Evolutionary conservation across 768 basidiomycete genomes (phyloP).

Genomic region (Lactarius pseudohatsudake): DNA sequence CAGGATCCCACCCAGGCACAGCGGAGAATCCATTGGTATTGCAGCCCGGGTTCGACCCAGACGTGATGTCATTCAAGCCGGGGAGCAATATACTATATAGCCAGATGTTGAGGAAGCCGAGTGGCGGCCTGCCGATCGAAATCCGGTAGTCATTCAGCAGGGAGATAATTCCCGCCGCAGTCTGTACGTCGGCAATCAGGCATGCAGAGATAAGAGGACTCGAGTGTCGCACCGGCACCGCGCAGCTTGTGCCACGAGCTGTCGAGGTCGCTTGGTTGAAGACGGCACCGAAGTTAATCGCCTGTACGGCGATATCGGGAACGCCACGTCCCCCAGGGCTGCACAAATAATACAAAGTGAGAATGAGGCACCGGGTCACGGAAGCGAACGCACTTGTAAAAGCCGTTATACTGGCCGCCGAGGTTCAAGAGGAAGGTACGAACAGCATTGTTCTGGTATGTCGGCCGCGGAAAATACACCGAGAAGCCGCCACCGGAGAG

Average conservation of each 20-base stretch:
- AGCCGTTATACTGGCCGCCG: neutral
- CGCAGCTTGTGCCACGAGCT: neutral
- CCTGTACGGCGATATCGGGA: neutral
- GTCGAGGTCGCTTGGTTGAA: neutral
- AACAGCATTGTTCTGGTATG: too few relatives aligned
- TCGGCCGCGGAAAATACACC: too few relatives aligned
- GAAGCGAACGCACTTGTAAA: neutral
- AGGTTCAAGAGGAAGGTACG: neutral
- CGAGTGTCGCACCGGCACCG: neutral
- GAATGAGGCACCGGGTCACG: neutral
- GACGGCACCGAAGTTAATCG: accelerated
- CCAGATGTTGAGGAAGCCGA: neutral
- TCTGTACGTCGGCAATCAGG: neutral
- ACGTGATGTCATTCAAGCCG: neutral
- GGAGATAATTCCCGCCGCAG: neutral
- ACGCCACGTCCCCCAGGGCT: neutral
- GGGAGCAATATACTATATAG: neutral
- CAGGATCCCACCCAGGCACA: neutral
- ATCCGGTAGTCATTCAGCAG: neutral
- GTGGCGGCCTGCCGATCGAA: neutral
- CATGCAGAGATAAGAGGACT: too few relatives aligned
- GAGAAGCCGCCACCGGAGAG: too few relatives aligned
- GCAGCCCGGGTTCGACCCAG: neutral
- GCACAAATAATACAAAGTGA: neutral
- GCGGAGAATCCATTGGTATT: neutral